phyloP scores from a whole-genome alignment of 2,329 filamentous ascomycete genomes.

The Colletotrichum liriopes region DNA sequence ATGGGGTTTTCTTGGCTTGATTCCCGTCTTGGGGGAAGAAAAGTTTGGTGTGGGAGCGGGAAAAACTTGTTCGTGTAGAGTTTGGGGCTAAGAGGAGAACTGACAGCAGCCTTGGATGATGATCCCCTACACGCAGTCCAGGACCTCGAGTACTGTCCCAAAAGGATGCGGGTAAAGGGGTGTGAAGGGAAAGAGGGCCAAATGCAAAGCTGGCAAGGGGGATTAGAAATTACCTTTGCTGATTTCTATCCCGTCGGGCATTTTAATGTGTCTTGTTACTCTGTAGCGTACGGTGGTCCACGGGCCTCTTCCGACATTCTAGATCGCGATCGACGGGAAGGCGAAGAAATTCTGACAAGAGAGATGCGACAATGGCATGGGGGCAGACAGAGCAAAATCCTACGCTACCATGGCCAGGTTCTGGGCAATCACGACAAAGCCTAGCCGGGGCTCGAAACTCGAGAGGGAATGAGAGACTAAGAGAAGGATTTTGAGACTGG shows the following conservation, averaged over 20 bases:
- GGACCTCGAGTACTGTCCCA: not conserved
- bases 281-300: not conserved
- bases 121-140: not conserved
- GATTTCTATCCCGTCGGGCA: not conserved
- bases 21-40: not conserved
- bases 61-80: slow-evolving; percentile 24
- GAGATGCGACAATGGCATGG: slow-evolving; percentile 11
- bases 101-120: not conserved
- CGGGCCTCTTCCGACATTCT: not conserved
- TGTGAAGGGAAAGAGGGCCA: not conserved
- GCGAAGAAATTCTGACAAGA: not conserved
- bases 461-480: not conserved
- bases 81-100: slow-evolving; percentile 20
- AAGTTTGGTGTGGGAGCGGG: not conserved
- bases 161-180: not conserved
- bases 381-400: not conserved
- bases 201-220: not conserved
- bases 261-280: not conserved
- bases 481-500: not conserved
- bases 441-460: not conserved
- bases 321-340: slow-evolving; percentile 23
- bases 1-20: not conserved
- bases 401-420: not conserved
- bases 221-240: not conserved
- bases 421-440: not conserved